A percentile compares a stretch with the other conserved stretches of the same genome.
Evolutionary conservation across 106 monocot species (phyloP).

Genomic region (Dendrobium chrysotoxum): DNA sequence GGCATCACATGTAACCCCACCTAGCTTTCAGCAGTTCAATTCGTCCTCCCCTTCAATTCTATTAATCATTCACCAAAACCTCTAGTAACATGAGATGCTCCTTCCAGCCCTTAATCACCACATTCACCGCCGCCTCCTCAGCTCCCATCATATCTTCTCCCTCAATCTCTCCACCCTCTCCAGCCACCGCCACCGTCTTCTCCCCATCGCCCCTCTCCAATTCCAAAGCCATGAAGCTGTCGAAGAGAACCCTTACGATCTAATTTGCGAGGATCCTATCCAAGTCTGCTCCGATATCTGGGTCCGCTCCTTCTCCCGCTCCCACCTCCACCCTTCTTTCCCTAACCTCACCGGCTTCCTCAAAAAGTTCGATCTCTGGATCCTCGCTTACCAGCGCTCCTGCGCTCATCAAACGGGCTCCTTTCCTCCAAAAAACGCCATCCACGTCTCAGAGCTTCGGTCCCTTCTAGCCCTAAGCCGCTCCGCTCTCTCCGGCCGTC

Average conservation of each 20-base stretch:
- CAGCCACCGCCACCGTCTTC: slow-evolving; percentile 9
- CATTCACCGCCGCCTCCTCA: neutral
- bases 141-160: neutral
- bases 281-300: slow-evolving; percentile 47
- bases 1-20: neutral
- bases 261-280: slow-evolving; percentile 61
- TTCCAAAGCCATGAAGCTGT: slow-evolving; percentile 4
- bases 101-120: neutral
- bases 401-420: slow-evolving; percentile 65
- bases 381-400: slow-evolving; percentile 93
- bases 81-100: neutral
- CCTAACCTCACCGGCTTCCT: slow-evolving; percentile 82
- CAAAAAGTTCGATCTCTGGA: slow-evolving; percentile 69
- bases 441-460: slow-evolving; percentile 49
- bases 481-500: slow-evolving; percentile 17
- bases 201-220: neutral
- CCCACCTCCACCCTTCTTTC: slow-evolving; percentile 22
- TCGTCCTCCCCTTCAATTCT: neutral
- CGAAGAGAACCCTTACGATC: slow-evolving; percentile 38
- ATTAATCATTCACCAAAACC: neutral
- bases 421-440: slow-evolving; percentile 61
- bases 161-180: slow-evolving; percentile 9
- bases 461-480: slow-evolving; percentile 41
- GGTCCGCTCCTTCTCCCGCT: slow-evolving; percentile 59
- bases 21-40: neutral